Percentiles rank a stretch among this genome's conserved stretches.
phyloP scores from a whole-genome alignment of 2,329 filamentous ascomycete genomes.

The Fusarium denticulatum region DNA sequence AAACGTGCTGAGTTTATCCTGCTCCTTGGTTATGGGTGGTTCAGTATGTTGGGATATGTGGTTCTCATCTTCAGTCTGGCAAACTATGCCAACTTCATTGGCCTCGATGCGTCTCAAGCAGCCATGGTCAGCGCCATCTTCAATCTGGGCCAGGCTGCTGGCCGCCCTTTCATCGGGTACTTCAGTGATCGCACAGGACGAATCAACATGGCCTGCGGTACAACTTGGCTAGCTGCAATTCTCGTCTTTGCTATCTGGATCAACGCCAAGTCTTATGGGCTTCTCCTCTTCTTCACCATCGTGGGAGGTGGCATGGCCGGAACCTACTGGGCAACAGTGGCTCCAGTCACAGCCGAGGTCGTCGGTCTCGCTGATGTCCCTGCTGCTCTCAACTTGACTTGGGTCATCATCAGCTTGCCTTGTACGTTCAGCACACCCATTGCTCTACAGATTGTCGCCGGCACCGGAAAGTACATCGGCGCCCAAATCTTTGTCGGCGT shows the following conservation, averaged over 20 bases:
- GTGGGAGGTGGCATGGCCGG: conserved; percentile 77
- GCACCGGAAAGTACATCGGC: conserved; percentile 59
- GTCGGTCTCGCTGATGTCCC: conserved; percentile 76
- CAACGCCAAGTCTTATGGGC: conserved; percentile 69
- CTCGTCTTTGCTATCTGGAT: conserved; percentile 79
- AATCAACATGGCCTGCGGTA: conserved; percentile 75
- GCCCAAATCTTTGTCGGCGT: conserved; percentile 69
- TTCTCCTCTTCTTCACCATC: conserved; percentile 76
- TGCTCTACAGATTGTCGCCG: conserved; percentile 63
- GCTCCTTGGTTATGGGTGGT: conserved; percentile 73
- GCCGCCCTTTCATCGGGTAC: conserved; percentile 76
- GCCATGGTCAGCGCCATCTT: conserved; percentile 78
- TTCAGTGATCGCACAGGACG: conserved; percentile 76
- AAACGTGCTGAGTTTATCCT: conserved; percentile 70
- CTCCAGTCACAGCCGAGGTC: conserved; percentile 77
- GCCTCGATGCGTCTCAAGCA: conserved; percentile 73
- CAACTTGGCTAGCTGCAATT: conserved; percentile 71
- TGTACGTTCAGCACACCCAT: conserved; percentile 75
- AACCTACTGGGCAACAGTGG: conserved; percentile 75
- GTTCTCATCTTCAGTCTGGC: conserved; percentile 81
- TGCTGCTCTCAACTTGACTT: conserved; percentile 73
- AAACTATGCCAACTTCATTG: conserved; percentile 76
- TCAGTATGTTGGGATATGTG: conserved; percentile 78
- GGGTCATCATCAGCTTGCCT: conserved; percentile 76
- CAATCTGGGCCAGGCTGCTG: conserved; percentile 73